Evolutionary conservation across 2,329 filamentous ascomycete genomes (phyloP), one percentile per base, ranked within the genome.

Genomic region (Cladosporium phlei): DNA sequence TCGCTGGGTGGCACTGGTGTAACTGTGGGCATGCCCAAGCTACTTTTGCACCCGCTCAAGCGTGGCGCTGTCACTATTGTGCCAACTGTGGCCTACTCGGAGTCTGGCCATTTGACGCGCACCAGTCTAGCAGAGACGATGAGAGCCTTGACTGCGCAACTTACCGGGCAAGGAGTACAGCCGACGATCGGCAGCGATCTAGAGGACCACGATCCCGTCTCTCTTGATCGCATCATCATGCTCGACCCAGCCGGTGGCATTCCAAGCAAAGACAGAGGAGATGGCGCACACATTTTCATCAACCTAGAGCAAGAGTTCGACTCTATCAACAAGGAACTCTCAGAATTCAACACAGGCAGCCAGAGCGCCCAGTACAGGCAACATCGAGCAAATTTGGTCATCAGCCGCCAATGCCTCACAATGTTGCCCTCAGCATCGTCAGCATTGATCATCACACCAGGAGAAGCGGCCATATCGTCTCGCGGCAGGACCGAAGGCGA

Each of bases 241-340:
- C 75, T 98, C 5, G 93, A 98, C 64, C 83, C 87, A 0, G 69
- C 89, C 0, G 93, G 93, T 3, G 91, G 89, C 0, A 88, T 90
- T 35, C 93, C 93, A 0, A 87, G 49, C 63, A 76, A 57, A 68
- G 75, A 63, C 65, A 77, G 54, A 70, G 77, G 34, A 69, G 85
- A 66, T 55, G 79, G 76, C 40, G 78, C 85, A 2, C 85, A 93
- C 62, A 79, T 93, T 6, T 97, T 96, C 61, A 79, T 98, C 61
- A 98, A 98, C 58, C 76, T 98, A 47, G 86, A 94, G 61, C 89
- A 97, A 61, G 91, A 98, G 62, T 95, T 86, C 55, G 72, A 78
- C 1, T 70, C 77, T 20, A 83, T 95, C 38, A 74, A 79, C 51
- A 66, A 76, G 12, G 78, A 88, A 55, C 27, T 47, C 5, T 21